A percentile compares a stretch with the other conserved stretches of the same genome.
phyloP scores from a whole-genome alignment of 2,329 filamentous ascomycete species.

The Fusarium ramigenum region DNA sequence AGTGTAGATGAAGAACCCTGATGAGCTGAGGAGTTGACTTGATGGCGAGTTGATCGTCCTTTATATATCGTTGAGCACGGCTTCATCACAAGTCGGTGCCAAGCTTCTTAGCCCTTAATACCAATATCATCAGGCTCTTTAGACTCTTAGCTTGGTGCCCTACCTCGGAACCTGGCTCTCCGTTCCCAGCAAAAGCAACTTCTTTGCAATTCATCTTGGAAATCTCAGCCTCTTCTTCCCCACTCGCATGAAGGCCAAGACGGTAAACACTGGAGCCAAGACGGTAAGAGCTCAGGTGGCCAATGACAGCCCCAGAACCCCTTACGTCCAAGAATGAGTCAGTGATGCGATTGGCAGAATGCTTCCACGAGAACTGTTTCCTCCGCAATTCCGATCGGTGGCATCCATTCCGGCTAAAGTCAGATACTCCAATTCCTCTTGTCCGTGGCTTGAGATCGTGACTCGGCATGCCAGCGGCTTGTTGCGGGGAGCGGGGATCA shows the following conservation, averaged over 20 bases:
- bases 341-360: background rate
- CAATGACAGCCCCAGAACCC: background rate
- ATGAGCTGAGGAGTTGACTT: background rate
- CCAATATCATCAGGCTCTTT: background rate
- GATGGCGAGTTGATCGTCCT: background rate
- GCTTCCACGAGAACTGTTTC: too few species aligned
- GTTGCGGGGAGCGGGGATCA: background rate
- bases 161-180: background rate
- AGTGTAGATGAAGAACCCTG: background rate
- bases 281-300: background rate
- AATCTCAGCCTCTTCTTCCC: background rate
- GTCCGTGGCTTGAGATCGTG: background rate
- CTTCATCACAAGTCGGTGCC: background rate
- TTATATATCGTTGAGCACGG: background rate
- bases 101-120: background rate
- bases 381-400: background rate
- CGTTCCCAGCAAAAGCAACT: background rate
- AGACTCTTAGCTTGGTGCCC: background rate
- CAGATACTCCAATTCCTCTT: background rate
- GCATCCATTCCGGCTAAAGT: slow-evolving; percentile 11
- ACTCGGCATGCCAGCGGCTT: background rate
- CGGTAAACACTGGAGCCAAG: slow-evolving; percentile 4
- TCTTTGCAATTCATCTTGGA: background rate
- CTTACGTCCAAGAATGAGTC: background rate
- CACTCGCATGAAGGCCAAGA: background rate